phyloP scores from a whole-genome alignment of 2,329 filamentous ascomycete genomes.

The Elsinoe arachidis region DNA sequence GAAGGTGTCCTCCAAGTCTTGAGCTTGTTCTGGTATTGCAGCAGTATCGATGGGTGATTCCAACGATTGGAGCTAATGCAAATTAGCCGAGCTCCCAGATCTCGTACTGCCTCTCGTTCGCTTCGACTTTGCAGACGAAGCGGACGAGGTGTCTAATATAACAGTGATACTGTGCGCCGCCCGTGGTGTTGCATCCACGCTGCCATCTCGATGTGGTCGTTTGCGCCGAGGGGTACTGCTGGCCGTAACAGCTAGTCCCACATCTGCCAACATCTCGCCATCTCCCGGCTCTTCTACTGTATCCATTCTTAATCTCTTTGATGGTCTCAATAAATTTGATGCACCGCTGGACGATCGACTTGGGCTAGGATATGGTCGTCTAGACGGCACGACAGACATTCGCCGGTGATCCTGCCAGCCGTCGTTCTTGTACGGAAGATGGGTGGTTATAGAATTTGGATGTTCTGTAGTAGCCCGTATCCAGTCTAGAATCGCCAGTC shows the following conservation, averaged over 20 bases:
- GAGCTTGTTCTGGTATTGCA: background rate
- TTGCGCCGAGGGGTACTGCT: too few relatives aligned
- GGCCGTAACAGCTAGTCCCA: too few relatives aligned
- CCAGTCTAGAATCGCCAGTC: too few relatives aligned
- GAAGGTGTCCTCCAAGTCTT: background rate
- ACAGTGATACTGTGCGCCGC: background rate
- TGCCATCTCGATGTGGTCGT: background rate
- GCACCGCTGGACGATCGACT: background rate
- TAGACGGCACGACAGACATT: background rate
- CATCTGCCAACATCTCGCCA: too few relatives aligned
- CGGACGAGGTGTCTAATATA: background rate
- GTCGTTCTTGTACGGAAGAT: too few relatives aligned
- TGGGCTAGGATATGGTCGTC: background rate
- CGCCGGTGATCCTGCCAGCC: background rate
- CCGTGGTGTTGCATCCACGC: background rate
- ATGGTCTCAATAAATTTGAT: background rate
- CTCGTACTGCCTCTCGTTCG: background rate
- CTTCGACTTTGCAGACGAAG: background rate
- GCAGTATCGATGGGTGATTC: background rate
- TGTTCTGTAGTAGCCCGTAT: too few relatives aligned
- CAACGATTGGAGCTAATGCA: background rate
- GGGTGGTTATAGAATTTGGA: too few relatives aligned
- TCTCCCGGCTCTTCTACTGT: too few relatives aligned
- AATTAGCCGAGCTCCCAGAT: background rate
- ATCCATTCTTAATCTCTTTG: background rate